Evolutionary conservation across 2,329 filamentous ascomycete genomes (phyloP).

Genomic region (Penicillium hesseltinei): DNA sequence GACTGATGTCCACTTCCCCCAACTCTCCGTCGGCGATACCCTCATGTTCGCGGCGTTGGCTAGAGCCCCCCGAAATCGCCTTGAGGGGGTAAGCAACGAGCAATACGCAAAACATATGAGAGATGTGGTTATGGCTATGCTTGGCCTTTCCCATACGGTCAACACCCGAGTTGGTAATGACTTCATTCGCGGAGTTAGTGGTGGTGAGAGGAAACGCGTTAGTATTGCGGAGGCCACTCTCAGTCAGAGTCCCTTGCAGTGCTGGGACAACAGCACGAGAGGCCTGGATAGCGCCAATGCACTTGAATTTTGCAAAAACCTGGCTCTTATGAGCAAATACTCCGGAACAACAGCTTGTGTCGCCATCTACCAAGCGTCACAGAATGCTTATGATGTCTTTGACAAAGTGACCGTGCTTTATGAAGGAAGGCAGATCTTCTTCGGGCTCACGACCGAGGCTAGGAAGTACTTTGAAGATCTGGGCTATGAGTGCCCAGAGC

Average conservation of each 20-base stretch:
- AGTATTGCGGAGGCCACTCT: slow-evolving; percentile 52
- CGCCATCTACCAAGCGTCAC: slow-evolving; percentile 50
- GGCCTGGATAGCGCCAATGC: slow-evolving; percentile 52
- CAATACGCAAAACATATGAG: slow-evolving; percentile 6
- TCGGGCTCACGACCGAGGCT: slow-evolving; percentile 59
- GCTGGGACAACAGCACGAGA: slow-evolving; percentile 43
- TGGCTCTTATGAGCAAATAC: slow-evolving; percentile 46
- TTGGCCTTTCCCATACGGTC: slow-evolving; percentile 43
- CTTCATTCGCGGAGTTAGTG: slow-evolving; percentile 56
- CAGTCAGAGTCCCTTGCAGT: slow-evolving; percentile 41
- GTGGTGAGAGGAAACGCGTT: slow-evolving; percentile 58
- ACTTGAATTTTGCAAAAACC: slow-evolving; percentile 50
- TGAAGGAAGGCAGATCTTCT: slow-evolving; percentile 71
- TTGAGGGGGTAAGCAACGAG: neutral
- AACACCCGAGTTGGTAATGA: slow-evolving; percentile 47
- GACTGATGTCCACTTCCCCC: slow-evolving; percentile 74
- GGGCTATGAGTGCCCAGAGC: slow-evolving; percentile 52
- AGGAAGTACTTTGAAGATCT: slow-evolving; percentile 63
- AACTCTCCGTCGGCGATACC: slow-evolving; percentile 71
- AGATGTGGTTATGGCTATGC: slow-evolving; percentile 27
- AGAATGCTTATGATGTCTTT: slow-evolving; percentile 51
- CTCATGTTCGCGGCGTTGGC: slow-evolving; percentile 52
- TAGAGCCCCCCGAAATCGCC: slow-evolving; percentile 2
- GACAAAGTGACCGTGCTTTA: slow-evolving; percentile 69
- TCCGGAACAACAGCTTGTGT: slow-evolving; percentile 46